These are phyloP conservation scores for Ustilago sp. DNA, from an alignment of 1,284 basidiomycete genomes.

Conservation along the genomic window DNA sequence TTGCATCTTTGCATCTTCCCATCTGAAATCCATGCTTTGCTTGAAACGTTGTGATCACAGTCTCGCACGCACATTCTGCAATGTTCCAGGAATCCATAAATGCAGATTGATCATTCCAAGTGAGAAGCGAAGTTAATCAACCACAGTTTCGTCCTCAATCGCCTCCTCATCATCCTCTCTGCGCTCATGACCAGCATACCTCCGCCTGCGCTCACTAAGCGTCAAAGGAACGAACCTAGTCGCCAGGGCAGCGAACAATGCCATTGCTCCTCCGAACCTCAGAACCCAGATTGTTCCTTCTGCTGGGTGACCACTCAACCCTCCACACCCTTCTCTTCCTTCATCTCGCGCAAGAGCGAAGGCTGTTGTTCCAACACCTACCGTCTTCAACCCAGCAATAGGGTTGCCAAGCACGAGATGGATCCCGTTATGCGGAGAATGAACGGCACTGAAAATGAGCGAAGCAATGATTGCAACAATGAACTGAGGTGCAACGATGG, in stretches of 20 bases:
- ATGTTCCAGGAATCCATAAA: neutral
- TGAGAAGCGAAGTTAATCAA: neutral
- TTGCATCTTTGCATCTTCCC: neutral
- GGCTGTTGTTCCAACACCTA: neutral
- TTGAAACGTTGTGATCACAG: neutral
- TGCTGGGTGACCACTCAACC: slow-evolving; percentile 50
- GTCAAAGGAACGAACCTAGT: slow-evolving; percentile 62
- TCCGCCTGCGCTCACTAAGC: slow-evolving; percentile 25
- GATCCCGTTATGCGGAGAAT: slow-evolving; percentile 1
- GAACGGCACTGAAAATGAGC: slow-evolving; percentile 79
- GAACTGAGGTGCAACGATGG: slow-evolving; percentile 69
- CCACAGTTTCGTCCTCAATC: neutral
- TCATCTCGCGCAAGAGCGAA: too few species aligned
- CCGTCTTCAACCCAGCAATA: slow-evolving; percentile 60
- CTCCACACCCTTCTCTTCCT: neutral
- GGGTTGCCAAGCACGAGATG: slow-evolving; percentile 29
- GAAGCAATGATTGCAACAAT: slow-evolving; percentile 85
- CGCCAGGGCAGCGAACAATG: slow-evolving; percentile 59
- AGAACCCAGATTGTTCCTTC: slow-evolving; percentile 84
- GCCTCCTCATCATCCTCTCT: neutral
- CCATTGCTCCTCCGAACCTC: slow-evolving; percentile 82
- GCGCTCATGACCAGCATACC: slow-evolving; percentile 15
- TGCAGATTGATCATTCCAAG: neutral
- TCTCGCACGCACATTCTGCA: neutral
- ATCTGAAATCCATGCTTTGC: neutral